Base-by-base conservation (phyloP, 805 yeast species). In the Starmerella ratchasimensis region DNA sequence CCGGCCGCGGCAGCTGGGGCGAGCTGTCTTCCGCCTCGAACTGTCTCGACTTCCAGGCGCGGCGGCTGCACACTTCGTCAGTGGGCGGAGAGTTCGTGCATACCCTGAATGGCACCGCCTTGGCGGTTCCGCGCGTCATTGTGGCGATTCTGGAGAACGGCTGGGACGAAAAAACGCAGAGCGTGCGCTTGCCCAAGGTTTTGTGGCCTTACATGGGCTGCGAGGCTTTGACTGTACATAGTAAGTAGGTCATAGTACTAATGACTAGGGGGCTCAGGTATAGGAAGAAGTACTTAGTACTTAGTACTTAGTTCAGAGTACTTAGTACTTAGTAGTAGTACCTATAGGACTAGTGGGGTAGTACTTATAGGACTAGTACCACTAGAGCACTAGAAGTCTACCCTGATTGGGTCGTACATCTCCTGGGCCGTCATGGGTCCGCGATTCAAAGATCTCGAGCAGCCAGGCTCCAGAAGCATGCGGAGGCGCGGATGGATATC, bases 61-160 rank as follows among this genome's bases (percentile, higher is more conserved):
- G 94, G 57, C 68, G 97, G 51, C 65, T 90, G 48, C 75, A 76
- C 28, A 78, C 93, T 5, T 4, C 9, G 23, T 61, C 54, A 2
- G 53, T 55, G 4, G 58, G 57, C 2, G 43, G 59, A 49, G 52
- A 50, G 24, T 80, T 67, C 52, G 83, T 73, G 0, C 84, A 81
- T 45, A 90, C 98, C 0, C 64, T 90, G 32, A 90, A 90, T 48
- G 98, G 96, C 14, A 90, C 98, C 0, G 94, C 94, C 2, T 69
- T 86, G 69, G 98, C 98, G 1, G 77, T 88, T 13, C 98, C 98
- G 2, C 64, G 98, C 42, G 77, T 86, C 1, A 74, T 90, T 15
- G 68, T 86, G 16, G 95, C 97, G 1, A 67, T 90, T n/a, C 61
- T 88, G 4, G 98, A 90, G 59, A 90, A 80, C 55, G 69, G 69